Base-by-base conservation (phyloP, 2,329 filamentous ascomycete species). In the Sporothrix curviconia region DNA sequence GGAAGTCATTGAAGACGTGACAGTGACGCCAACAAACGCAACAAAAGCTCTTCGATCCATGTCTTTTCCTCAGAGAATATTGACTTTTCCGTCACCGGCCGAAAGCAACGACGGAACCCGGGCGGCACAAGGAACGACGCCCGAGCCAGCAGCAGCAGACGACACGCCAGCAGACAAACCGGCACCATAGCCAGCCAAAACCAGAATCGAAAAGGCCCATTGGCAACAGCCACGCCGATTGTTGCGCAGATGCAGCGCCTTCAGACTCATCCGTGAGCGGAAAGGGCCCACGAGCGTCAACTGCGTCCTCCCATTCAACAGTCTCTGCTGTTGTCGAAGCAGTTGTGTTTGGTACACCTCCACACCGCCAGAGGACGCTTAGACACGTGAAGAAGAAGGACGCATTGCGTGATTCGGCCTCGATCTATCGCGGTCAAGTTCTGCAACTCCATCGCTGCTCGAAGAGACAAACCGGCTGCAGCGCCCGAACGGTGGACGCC, bases 341-440 rank as follows among this genome's bases (percentile, higher is more conserved):
- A 4, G 74, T 83, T 46, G 68, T 84, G 36, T 72, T 85, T n/a
- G 78, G 82, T 42, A 70, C 71, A 1, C 69, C 72, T 32, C 74
- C 76, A 14, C 76, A 73, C 53, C 75, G 75, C 46, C 76, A 72
- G 57, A 77, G 78, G 64, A 86, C 82, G 7, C 68, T 87, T 59
- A 78, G 84, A 4, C 83, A 86, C 66, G 78, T 84, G 11, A 80
- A 76, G 62, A 86, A 85, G 64, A 77, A 81, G 43, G 69, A 70
- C 8, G 70, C 70, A 1, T 64, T 84, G 57, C 74, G 81, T 59
- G 76, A 81, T 60, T 74, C 78, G 3, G 67, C 19, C 73, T 72
- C 4, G 72, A 76, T 32, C 59, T 71, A 11, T 74, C 75, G 7
- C 71, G 71, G 2, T 60, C 67, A n/a, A 74, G 72, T 64, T 78